Conservation (phyloP, 2,329 filamentous ascomycete species). For the Aspergillus ibericus region DNA sequence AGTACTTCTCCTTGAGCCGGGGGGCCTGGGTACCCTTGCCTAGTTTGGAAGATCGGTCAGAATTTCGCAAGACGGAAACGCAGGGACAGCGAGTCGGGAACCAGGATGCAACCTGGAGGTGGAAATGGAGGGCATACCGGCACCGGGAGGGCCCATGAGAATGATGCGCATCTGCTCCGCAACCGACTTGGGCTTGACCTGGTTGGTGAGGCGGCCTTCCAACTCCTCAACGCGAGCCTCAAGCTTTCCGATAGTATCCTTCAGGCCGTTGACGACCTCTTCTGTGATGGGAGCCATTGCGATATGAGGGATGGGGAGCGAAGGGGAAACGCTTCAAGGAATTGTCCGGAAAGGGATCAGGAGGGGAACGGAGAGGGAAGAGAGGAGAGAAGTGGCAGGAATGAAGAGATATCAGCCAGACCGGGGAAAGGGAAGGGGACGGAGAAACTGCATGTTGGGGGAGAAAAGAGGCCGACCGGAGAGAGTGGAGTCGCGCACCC, state of each 20-base stretch:
- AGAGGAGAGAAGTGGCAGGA: slow-evolving; percentile 17
- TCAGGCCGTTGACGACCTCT: slow-evolving; percentile 75
- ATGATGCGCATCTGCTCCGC: slow-evolving; percentile 85
- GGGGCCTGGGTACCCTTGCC: slow-evolving; percentile 99
- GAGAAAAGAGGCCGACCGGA: slow-evolving; percentile 19
- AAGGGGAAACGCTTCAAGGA: slow-evolving; percentile 9
- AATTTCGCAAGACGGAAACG: slow-evolving; percentile 7
- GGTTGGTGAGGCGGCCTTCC: slow-evolving; percentile 66
- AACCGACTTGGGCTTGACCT: slow-evolving; percentile 51
- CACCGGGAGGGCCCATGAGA: slow-evolving; percentile 93
- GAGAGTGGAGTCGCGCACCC: slow-evolving; percentile 24
- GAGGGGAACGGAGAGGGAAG: slow-evolving; percentile 15
- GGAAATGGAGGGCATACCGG: slow-evolving; percentile 61
- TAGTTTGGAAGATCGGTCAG: slow-evolving; percentile 43
- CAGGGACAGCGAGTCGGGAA: background rate
- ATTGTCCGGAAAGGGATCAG: slow-evolving; percentile 18
- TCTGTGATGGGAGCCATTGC: slow-evolving; percentile 87
- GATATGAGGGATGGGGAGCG: slow-evolving; percentile 26
- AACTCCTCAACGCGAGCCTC: slow-evolving; percentile 84
- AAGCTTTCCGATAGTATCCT: slow-evolving; percentile 78
- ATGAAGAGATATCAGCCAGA: slow-evolving; percentile 20
- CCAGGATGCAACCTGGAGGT: background rate
- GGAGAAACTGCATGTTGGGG: slow-evolving; percentile 21
- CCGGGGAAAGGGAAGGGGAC: slow-evolving; percentile 31
- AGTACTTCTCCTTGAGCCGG: slow-evolving; percentile 97